Conservation (phyloP, 2,329 filamentous ascomycete species). For the Neonectria hederae region DNA sequence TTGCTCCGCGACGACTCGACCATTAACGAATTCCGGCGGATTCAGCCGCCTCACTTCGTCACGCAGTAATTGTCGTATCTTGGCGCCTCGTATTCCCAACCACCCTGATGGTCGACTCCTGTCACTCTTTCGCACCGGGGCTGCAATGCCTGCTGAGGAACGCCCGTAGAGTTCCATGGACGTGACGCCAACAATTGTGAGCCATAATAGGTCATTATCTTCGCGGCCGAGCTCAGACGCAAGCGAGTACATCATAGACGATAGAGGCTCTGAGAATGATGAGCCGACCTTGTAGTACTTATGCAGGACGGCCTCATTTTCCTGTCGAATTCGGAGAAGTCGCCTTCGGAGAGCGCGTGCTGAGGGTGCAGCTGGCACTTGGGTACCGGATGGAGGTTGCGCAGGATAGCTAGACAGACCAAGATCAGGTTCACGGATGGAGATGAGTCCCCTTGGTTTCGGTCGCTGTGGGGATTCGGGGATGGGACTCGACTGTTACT, state of each 20-base stretch:
- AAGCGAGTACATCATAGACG: slow-evolving; percentile 92
- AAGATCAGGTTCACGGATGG: slow-evolving; percentile 58
- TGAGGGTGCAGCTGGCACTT: slow-evolving; percentile 71
- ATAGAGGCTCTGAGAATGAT: slow-evolving; percentile 94
- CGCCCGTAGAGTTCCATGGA: slow-evolving; percentile 92
- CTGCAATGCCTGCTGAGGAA: slow-evolving; percentile 80
- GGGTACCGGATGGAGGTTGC: slow-evolving; percentile 67
- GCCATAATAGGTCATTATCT: slow-evolving; percentile 96
- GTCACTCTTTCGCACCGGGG: slow-evolving; percentile 65
- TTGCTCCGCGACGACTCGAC: slow-evolving; percentile 70
- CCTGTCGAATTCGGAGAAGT: slow-evolving; percentile 77
- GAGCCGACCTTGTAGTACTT: slow-evolving; percentile 88
- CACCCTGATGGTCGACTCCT: slow-evolving; percentile 72
- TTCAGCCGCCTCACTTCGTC: slow-evolving; percentile 96
- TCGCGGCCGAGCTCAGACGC: slow-evolving; percentile 95
- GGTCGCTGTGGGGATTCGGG: slow-evolving; percentile 70
- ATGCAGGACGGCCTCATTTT: slow-evolving; percentile 79
- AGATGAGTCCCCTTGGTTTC: slow-evolving; percentile 67
- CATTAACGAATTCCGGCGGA: slow-evolving; percentile 74
- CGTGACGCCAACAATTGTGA: slow-evolving; percentile 93
- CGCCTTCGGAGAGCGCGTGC: slow-evolving; percentile 76
- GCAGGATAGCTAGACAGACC: slow-evolving; percentile 59
- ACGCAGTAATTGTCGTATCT: slow-evolving; percentile 84
- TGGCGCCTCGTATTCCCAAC: slow-evolving; percentile 83
- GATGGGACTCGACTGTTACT: slow-evolving; percentile 70